Conservation (phyloP, 208 protist species). For the Wallacemonas sp. region DNA sequence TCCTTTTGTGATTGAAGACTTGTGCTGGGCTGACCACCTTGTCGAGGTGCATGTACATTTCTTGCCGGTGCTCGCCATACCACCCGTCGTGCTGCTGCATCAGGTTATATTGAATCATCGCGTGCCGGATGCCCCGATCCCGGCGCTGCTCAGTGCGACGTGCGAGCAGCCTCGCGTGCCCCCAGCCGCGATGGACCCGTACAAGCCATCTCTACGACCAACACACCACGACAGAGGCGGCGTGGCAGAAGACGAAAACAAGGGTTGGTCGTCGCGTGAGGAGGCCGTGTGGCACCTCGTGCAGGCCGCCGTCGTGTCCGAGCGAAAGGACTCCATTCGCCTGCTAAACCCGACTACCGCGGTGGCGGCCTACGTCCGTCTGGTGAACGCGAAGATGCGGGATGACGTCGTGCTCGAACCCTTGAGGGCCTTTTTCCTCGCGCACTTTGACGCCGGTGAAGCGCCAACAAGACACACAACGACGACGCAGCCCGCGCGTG, state of each 20-base stretch:
- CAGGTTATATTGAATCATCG: constrained; percentile 53
- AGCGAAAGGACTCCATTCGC: constrained; percentile 49
- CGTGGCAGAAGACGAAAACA: background rate
- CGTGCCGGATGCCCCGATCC: background rate
- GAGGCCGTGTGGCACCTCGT: constrained; percentile 1
- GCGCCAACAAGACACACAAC: no score
- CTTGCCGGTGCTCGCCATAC: constrained; percentile 45
- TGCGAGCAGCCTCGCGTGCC: constrained; percentile 6
- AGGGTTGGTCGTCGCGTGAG: background rate
- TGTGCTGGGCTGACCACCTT: constrained; percentile 83
- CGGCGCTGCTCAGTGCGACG: background rate
- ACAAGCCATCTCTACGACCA: constrained; percentile 7
- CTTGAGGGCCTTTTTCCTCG: constrained; percentile 18
- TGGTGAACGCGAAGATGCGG: constrained; percentile 17
- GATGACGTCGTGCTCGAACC: constrained; percentile 31
- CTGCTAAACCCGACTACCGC: constrained; percentile 42
- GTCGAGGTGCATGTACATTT: constrained; percentile 80
- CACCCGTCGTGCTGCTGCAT: constrained; percentile 52
- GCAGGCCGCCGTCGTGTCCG: constrained; percentile 11
- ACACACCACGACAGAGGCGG: no score
- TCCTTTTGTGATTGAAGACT: constrained; percentile 81
- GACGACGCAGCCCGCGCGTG: no score
- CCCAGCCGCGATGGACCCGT: constrained; percentile 8
- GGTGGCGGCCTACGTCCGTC: constrained; percentile 20
- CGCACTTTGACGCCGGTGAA: constrained; percentile 20